A percentile compares a stretch with the other conserved stretches of the same genome.
Conservation (phyloP, 495 filamentous ascomycete genomes). For the Bombardia bombarda region DNA sequence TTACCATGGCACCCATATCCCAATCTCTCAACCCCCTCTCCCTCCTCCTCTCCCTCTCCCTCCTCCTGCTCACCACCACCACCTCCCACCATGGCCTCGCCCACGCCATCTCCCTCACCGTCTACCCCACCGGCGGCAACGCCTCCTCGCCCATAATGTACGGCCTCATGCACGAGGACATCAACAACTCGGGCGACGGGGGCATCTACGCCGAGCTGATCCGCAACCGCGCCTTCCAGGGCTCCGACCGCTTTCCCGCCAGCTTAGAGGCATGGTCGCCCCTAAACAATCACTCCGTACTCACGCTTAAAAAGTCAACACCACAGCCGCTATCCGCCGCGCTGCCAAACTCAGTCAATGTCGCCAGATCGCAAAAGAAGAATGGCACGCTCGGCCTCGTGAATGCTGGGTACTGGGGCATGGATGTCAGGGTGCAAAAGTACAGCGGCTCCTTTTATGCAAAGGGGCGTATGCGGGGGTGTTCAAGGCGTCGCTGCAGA, state of each 20-base stretch:
- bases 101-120: slow-evolving; percentile 20
- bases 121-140: slow-evolving; percentile 29
- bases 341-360: slow-evolving; percentile 52
- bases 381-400: slow-evolving; percentile 43
- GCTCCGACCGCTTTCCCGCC: slow-evolving; percentile 21
- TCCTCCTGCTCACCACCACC: not conserved
- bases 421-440: slow-evolving; percentile 44
- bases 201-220: slow-evolving; percentile 71
- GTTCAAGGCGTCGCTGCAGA: slow-evolving; percentile 40
- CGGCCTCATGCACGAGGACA: slow-evolving; percentile 47
- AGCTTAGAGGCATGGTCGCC: slow-evolving; percentile 48
- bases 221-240: slow-evolving; percentile 62
- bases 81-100: not conserved
- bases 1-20: too few relatives aligned
- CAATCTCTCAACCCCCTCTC: too few relatives aligned
- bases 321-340: slow-evolving; percentile 44
- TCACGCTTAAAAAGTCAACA: slow-evolving; percentile 41
- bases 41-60: too few relatives aligned
- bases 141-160: slow-evolving; percentile 27
- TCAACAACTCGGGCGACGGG: slow-evolving; percentile 69
- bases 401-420: slow-evolving; percentile 56
- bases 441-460: slow-evolving; percentile 55
- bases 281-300: slow-evolving; percentile 35
- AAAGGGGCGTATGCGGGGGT: slow-evolving; percentile 30
- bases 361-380: slow-evolving; percentile 18